phyloP scores from a whole-genome alignment of 2,329 filamentous ascomycete genomes.

The Cytospora paraplurivora region DNA sequence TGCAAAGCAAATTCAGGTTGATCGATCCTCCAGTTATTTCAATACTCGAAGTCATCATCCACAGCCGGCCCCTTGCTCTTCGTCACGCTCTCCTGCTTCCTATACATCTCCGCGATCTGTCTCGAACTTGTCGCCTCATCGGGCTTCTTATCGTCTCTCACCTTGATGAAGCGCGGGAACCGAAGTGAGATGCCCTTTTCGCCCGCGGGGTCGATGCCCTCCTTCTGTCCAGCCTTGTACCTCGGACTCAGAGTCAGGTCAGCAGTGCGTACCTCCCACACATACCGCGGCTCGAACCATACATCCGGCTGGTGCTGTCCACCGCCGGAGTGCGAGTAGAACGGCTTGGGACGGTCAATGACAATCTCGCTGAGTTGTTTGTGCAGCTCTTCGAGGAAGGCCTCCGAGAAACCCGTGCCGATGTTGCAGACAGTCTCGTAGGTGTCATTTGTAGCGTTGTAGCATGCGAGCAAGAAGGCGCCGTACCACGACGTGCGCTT shows the following conservation, averaged over 20 bases:
- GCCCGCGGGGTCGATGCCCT: constrained; percentile 71
- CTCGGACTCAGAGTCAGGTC: constrained; percentile 90
- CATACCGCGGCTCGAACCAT: constrained; percentile 92
- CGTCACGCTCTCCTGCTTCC: constrained; percentile 85
- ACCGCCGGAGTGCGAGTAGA: constrained; percentile 83
- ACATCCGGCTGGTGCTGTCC: constrained; percentile 95
- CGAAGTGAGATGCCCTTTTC: constrained; percentile 83
- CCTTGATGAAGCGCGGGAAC: constrained; percentile 90
- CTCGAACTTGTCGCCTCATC: constrained; percentile 83
- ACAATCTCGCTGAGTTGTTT: constrained; percentile 71
- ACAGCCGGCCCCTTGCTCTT: constrained; percentile 85
- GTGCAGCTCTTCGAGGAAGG: constrained; percentile 87
- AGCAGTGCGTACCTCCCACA: constrained; percentile 98
- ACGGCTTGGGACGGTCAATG: constrained; percentile 91
- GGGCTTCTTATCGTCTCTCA: constrained; percentile 93
- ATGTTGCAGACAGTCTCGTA: constrained; percentile 99
- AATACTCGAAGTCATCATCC: constrained; percentile 99
- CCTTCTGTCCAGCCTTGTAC: constrained; percentile 87
- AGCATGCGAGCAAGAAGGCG: constrained; percentile 92
- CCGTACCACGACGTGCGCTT: constrained; percentile 96
- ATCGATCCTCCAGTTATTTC: constrained; percentile 26
- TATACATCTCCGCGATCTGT: constrained; percentile 96
- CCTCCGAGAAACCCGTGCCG: constrained; percentile 94
- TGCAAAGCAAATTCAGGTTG: background rate
- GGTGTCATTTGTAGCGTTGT: constrained; percentile 75